Evolutionary conservation across 208 protist species (phyloP).

Genomic region (Acanthamoeba healyi): DNA sequence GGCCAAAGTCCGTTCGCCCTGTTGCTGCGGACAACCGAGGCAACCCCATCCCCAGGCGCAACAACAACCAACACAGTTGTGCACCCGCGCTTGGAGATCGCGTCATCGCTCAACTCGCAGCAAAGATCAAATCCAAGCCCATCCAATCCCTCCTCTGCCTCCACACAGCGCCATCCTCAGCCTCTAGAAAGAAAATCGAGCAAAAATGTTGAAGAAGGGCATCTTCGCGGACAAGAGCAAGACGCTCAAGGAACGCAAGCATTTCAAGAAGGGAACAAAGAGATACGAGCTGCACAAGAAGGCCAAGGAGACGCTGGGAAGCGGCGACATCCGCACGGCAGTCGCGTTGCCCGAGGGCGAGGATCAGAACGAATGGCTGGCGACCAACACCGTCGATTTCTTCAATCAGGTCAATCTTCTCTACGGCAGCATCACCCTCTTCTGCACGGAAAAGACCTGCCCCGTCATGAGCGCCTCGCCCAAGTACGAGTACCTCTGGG

Average conservation of each 20-base stretch:
- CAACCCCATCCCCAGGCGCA: background rate
- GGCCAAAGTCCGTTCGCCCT: background rate
- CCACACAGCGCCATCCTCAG: too few species aligned
- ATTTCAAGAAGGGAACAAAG: conserved; percentile 96
- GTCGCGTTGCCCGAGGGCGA: conserved; percentile 97
- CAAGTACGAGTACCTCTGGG: conserved; percentile 98
- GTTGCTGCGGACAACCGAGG: background rate
- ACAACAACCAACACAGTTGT: background rate
- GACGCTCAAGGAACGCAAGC: conserved; percentile 96
- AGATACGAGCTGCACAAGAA: conserved; percentile 96
- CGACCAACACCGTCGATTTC: conserved; percentile 98
- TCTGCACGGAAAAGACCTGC: conserved; percentile 97
- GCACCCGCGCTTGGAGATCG: too few species aligned
- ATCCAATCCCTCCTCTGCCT: too few species aligned
- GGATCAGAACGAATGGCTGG: conserved; percentile 98
- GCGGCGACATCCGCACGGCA: conserved; percentile 94
- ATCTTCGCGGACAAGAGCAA: conserved; percentile 88
- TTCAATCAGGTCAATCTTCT: conserved; percentile 99
- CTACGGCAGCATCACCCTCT: conserved; percentile 99
- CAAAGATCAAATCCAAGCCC: too few species aligned
- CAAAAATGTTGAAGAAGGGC: conserved; percentile 63
- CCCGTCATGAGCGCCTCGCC: conserved; percentile 97
- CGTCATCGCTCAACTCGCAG: too few species aligned
- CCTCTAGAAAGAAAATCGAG: background rate
- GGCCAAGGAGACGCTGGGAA: conserved; percentile 88